phyloP scores from a whole-genome alignment of 345 rosid species.

The Aurinia saxatilis region DNA sequence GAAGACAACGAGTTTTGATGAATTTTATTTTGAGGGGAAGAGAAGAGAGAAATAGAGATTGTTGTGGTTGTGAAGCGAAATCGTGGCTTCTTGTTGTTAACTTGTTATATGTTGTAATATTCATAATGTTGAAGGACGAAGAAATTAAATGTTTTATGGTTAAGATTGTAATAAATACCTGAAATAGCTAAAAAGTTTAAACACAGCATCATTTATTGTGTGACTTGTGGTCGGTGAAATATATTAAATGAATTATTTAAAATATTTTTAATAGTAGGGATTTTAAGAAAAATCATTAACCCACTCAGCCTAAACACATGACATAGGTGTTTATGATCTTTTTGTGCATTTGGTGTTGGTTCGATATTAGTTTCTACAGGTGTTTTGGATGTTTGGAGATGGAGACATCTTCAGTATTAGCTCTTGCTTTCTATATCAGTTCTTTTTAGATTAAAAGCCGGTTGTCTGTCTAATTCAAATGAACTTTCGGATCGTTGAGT shows the following conservation, averaged over 20 bases:
- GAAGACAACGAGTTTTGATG: neutral
- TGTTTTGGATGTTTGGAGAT: no score
- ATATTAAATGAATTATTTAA: neutral
- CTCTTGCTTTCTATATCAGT: no score
- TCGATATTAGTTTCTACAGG: no score
- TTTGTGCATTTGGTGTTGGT: no score
- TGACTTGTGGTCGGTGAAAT: neutral
- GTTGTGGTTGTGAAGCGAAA: conserved; percentile 16
- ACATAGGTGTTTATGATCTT: no score
- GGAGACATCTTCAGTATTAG: no score
- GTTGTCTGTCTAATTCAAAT: no score
- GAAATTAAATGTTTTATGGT: neutral
- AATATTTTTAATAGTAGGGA: no score
- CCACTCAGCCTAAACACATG: no score
- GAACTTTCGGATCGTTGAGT: no score
- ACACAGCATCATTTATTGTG: neutral
- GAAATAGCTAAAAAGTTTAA: neutral
- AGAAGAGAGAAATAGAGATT: neutral
- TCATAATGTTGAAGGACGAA: neutral
- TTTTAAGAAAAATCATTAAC: no score
- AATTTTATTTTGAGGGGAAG: neutral
- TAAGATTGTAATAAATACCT: neutral
- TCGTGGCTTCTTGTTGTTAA: conserved; percentile 21
- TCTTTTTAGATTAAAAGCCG: no score
- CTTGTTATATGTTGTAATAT: neutral